Conservation (phyloP, 768 basidiomycete genomes). For the Epithele typhae region DNA sequence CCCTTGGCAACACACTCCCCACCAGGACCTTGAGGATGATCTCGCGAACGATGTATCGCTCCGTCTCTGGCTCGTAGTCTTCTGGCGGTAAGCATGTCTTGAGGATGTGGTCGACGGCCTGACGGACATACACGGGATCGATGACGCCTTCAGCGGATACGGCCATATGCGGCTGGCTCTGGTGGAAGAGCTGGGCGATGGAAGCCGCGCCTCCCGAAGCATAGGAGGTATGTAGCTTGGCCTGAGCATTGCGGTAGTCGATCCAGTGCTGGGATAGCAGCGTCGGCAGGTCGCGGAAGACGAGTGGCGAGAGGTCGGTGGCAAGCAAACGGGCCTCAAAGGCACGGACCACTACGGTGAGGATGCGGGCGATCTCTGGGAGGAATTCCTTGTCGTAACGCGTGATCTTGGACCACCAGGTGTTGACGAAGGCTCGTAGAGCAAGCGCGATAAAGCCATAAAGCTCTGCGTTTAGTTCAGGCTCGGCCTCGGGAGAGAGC, state of each 20-base stretch:
- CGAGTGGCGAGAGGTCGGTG: constrained; percentile 54
- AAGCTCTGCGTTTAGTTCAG: constrained; percentile 61
- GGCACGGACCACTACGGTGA: constrained; percentile 51
- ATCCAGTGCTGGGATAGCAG: constrained; percentile 71
- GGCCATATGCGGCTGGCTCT: constrained; percentile 82
- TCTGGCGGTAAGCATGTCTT: constrained; percentile 67
- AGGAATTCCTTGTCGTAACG: constrained; percentile 82
- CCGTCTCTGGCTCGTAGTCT: constrained; percentile 73
- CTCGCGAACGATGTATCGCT: constrained; percentile 84
- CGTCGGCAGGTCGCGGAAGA: constrained; percentile 58
- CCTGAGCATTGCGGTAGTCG: constrained; percentile 68
- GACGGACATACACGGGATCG: constrained; percentile 75
- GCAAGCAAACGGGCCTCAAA: constrained; percentile 55
- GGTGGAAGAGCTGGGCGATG: constrained; percentile 69
- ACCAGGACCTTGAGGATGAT: constrained; percentile 75
- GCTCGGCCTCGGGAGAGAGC: constrained; percentile 35
- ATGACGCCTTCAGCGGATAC: constrained; percentile 59
- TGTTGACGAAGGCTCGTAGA: constrained; percentile 71
- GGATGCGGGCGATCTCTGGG: constrained; percentile 59
- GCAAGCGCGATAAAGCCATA: constrained; percentile 81
- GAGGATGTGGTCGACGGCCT: constrained; percentile 74
- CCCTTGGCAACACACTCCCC: constrained; percentile 58
- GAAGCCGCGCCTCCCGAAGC: constrained; percentile 61
- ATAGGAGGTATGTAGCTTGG: constrained; percentile 65
- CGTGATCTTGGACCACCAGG: constrained; percentile 84